Percentiles rank a stretch among this genome's conserved stretches.
Conservation (phyloP, 129 eudicot genomes). For the Tagetes patula region DNA sequence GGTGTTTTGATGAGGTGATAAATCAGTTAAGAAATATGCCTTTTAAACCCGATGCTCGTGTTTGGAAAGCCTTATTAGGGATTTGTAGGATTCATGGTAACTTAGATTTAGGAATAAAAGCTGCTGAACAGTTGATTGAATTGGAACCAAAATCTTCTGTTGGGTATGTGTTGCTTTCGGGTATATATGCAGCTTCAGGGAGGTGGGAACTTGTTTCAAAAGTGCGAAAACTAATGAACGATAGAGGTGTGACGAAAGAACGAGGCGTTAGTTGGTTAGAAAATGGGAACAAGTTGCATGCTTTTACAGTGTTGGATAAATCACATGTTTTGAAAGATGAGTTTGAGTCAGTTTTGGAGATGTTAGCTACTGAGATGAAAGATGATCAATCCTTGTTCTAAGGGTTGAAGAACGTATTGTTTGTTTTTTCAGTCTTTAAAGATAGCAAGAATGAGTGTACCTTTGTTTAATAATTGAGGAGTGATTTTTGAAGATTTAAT, state of each 20-base stretch:
- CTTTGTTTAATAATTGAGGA: conserved; percentile 22
- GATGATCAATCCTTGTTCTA: conserved; percentile 26
- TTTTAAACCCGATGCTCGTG: conserved; percentile 45
- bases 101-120: conserved; percentile 51
- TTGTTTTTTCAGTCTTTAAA: conserved; percentile 5
- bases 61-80: conserved; percentile 71
- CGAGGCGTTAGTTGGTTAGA: conserved; percentile 66
- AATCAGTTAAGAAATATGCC: conserved; percentile 51
- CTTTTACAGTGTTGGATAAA: conserved; percentile 36
- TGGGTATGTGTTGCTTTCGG: conserved; percentile 62
- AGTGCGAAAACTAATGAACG: conserved; percentile 51
- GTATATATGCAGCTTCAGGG: conserved; percentile 64
- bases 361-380: conserved; percentile 40
- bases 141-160: conserved; percentile 58
- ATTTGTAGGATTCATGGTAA: conserved; percentile 72
- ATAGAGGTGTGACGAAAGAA: conserved; percentile 44
- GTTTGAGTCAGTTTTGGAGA: conserved; percentile 40
- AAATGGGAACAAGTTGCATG: conserved; percentile 35
- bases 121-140: conserved; percentile 53
- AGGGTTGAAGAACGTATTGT: conserved; percentile 33
- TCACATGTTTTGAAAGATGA: conserved; percentile 35
- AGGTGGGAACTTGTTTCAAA: conserved; percentile 59
- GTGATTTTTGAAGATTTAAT: not conserved
- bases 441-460: conserved; percentile 7
- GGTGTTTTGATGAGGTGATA: conserved; percentile 55